phyloP scores from a whole-genome alignment of 2,329 filamentous ascomycete species.

The Ophiognomonia clavigignenti-juglandacearum region DNA sequence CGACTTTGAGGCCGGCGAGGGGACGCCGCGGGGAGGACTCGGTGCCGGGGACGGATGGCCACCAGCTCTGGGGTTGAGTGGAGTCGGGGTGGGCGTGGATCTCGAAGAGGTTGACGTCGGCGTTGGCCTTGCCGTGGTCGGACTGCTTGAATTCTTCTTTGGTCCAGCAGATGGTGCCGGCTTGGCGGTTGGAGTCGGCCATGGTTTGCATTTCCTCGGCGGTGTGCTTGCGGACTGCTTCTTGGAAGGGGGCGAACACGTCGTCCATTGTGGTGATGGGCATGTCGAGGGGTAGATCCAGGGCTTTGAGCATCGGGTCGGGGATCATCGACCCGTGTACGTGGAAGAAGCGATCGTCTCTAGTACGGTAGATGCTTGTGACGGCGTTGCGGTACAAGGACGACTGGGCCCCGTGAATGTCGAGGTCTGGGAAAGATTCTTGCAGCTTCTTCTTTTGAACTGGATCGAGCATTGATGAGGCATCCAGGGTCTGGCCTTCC shows the following conservation, averaged over 20 bases:
- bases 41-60: conserved; percentile 29
- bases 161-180: conserved; percentile 23
- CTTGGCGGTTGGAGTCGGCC: conserved; percentile 20
- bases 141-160: conserved; percentile 23
- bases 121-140: conserved; percentile 23
- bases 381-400: conserved; percentile 19
- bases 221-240: conserved; percentile 19
- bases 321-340: conserved; percentile 17
- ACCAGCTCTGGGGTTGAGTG: conserved; percentile 33
- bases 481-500: background rate
- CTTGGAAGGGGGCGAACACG: background rate
- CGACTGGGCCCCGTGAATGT: conserved; percentile 17
- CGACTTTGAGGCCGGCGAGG: conserved; percentile 41
- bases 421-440: conserved; percentile 20
- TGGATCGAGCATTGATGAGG: background rate
- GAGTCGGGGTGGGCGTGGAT: conserved; percentile 18
- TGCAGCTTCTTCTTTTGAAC: background rate
- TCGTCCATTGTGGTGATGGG: conserved; percentile 7
- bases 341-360: conserved; percentile 20
- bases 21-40: conserved; percentile 21
- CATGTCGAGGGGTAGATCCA: conserved; percentile 16
- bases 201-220: conserved; percentile 20
- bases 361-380: conserved; percentile 21
- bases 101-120: conserved; percentile 20
- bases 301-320: conserved; percentile 12